Evolutionary conservation across 1,284 basidiomycete species (phyloP), one percentile per base, ranked within the genome.

Genomic region (Tilletiopsis washingtonensis): DNA sequence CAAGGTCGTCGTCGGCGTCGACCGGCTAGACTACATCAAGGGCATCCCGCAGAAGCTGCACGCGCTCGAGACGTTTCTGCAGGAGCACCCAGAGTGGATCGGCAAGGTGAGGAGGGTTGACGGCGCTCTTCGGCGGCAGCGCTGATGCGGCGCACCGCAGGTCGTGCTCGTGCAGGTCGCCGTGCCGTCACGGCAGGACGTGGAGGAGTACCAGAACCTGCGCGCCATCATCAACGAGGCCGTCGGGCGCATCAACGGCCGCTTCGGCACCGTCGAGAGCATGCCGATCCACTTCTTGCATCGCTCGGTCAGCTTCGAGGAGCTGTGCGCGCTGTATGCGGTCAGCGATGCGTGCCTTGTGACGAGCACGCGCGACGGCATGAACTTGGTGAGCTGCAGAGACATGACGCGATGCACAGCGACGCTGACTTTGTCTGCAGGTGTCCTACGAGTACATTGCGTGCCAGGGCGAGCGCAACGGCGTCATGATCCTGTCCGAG

Each of bases 361-460:
- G 49, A 90, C 89, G 14, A 87, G 84, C 69, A 98, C 94, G 6
- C 78, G 93, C 40, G 93, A 98, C 69, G 93, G 93, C 40, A 99
- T 99, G 94, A 99, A 99, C 75, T 78, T 99, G 70, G 91, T 91
- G 66, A 66, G 84, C 62, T 14, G 3, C 20, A 9, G 17, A 24
- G 17, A 11, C 5, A 24, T 26, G 11, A 25, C 19, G 11, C 19
- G 40, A 19, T 9, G 14, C 19, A n/a, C 9, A 20, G 11, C 24
- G n/a, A 27, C 15, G 5, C 17, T 43, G 9, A 23, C 42, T 43
- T 27, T 27, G 25, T 27, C 43, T 14, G 44, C 60, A 91, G 90
- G 90, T 97, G n/a, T 94, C 91, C 9, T 98, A 98, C 76, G 94
- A 98, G 75, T 98, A 98, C 75, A 86, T 97, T 66, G 91, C 93